phyloP scores from a whole-genome alignment of 2,329 filamentous ascomycete genomes.

The Sporothrix protearum region DNA sequence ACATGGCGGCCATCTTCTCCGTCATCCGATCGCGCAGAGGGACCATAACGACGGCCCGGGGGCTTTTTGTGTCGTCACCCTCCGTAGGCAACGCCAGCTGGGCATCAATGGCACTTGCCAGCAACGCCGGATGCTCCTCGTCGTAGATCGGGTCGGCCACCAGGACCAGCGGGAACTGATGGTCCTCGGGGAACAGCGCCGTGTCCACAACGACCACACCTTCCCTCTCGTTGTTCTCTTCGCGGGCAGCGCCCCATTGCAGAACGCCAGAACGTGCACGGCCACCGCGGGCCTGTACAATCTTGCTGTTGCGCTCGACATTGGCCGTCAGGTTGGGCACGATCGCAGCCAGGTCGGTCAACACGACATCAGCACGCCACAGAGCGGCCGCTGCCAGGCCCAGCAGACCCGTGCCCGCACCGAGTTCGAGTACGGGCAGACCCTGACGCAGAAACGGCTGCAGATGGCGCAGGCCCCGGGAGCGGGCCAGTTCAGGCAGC shows the following conservation, averaged over 20 bases:
- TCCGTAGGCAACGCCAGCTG: slow-evolving; percentile 58
- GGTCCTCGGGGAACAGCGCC: slow-evolving; percentile 38
- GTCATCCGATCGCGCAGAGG: slow-evolving; percentile 71
- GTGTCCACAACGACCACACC: slow-evolving; percentile 44
- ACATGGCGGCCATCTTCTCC: slow-evolving; percentile 55
- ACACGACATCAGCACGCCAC: slow-evolving; percentile 61
- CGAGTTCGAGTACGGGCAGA: slow-evolving; percentile 66
- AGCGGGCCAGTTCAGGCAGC: slow-evolving; percentile 41
- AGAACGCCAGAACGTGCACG: slow-evolving; percentile 61
- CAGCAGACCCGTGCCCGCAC: slow-evolving; percentile 86
- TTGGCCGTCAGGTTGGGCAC: slow-evolving; percentile 77
- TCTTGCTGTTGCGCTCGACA: slow-evolving; percentile 57
- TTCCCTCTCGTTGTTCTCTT: slow-evolving; percentile 21
- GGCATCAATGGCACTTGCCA: slow-evolving; percentile 65
- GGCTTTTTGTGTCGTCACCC: slow-evolving; percentile 37
- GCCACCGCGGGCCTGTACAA: slow-evolving; percentile 55
- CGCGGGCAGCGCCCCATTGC: slow-evolving; percentile 63
- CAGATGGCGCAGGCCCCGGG: slow-evolving; percentile 11
- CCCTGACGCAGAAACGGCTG: not conserved
- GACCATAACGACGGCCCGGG: slow-evolving; percentile 67
- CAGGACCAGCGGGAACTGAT: slow-evolving; percentile 60
- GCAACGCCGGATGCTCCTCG: slow-evolving; percentile 70
- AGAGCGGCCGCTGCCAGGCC: slow-evolving; percentile 78
- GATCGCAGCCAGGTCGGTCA: slow-evolving; percentile 85
- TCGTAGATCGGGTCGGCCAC: slow-evolving; percentile 87